These are phyloP conservation scores for Hygrocybe coccinea DNA, from an alignment of 768 basidiomycete species.

Conservation along the genomic window DNA sequence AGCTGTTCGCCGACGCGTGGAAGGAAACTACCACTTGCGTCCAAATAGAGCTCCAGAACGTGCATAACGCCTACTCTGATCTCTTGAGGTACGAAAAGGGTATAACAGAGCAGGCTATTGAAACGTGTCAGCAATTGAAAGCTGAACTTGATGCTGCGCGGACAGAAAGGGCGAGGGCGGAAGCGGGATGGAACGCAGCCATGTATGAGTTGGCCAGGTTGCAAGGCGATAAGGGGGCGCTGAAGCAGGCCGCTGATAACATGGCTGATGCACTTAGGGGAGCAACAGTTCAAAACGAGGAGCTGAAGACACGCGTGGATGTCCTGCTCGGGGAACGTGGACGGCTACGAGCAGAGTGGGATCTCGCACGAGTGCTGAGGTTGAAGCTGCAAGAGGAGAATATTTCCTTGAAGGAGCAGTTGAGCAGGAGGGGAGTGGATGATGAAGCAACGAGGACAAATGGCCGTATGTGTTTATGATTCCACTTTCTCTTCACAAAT, in stretches of 20 bases:
- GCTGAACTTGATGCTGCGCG: neutral
- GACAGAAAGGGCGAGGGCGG: neutral
- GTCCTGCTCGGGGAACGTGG: neutral
- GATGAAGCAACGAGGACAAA: too few relatives aligned
- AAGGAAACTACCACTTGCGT: neutral
- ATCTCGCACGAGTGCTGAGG: neutral
- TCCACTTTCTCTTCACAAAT: too few relatives aligned
- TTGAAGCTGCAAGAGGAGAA: neutral
- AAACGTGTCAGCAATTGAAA: neutral
- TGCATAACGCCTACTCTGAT: neutral
- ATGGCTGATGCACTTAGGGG: too few relatives aligned
- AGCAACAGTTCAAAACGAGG: neutral
- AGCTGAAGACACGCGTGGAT: neutral
- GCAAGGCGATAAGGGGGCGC: neutral
- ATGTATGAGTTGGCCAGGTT: neutral
- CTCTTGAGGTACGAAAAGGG: neutral
- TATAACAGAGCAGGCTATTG: neutral
- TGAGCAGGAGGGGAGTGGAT: neutral
- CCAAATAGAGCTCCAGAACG: neutral
- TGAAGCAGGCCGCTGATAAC: neutral
- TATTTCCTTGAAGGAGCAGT: neutral
- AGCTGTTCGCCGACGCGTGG: neutral
- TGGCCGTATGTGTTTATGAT: too few relatives aligned
- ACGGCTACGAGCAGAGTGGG: neutral
- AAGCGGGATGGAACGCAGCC: neutral